Evolutionary conservation across 2,329 filamentous ascomycete genomes (phyloP).

Genomic region (Didymella segeticola): DNA sequence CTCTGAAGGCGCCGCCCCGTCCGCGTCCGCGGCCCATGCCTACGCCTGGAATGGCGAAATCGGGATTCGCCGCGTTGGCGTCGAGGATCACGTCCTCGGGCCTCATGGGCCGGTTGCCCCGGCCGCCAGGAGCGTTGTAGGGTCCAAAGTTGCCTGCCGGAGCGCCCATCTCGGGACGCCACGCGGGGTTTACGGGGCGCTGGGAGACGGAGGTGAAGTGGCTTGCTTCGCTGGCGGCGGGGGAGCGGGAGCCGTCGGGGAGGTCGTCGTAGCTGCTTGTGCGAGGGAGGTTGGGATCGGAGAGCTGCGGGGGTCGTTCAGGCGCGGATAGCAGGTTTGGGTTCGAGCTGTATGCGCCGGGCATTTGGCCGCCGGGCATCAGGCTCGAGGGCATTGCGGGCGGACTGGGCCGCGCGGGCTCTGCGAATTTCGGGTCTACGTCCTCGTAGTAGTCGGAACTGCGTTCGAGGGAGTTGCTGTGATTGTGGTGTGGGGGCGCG

Average conservation of each 20-base stretch:
- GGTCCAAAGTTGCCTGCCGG: conserved; percentile 49
- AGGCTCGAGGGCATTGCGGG: conserved; percentile 44
- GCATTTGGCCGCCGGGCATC: conserved; percentile 32
- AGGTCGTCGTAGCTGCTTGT: conserved; percentile 68
- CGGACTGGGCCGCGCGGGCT: conserved; percentile 44
- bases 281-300: conserved; percentile 46
- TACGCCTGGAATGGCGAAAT: conserved; percentile 74
- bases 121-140: conserved; percentile 44
- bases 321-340: conserved; percentile 33
- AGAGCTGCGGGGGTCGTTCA: conserved; percentile 23
- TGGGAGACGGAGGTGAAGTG: conserved; percentile 92
- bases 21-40: conserved; percentile 42
- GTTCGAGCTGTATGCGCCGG: conserved; percentile 45
- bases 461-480: conserved; percentile 27
- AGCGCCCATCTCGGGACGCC: conserved; percentile 64
- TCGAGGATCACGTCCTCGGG: conserved; percentile 77
- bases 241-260: conserved; percentile 70
- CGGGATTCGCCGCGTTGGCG: conserved; percentile 70
- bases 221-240: conserved; percentile 75
- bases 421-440: conserved; percentile 84
- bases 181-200: conserved; percentile 85
- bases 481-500: conserved; percentile 22
- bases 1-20: too few species aligned
- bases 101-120: conserved; percentile 48
- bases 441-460: conserved; percentile 83